A percentile compares a stretch with the other conserved stretches of the same genome.
Evolutionary conservation across 169 alveolate species (phyloP).

Genomic region (Eimeria necatrix): DNA sequence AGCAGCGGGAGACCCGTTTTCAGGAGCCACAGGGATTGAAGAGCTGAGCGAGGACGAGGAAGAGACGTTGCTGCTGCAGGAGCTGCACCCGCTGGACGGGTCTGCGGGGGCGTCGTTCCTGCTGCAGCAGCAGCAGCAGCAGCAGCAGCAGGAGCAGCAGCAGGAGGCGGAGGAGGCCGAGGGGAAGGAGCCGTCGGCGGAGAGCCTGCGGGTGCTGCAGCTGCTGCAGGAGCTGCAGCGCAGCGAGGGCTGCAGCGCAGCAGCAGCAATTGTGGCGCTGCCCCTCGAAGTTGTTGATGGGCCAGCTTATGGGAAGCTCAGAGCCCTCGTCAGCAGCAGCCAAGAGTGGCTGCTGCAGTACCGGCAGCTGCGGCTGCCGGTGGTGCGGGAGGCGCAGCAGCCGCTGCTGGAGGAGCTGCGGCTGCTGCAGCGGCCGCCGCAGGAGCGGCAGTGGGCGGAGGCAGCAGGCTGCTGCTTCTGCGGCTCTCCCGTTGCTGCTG

Average conservation of each 20-base stretch:
- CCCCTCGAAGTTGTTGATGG: slow-evolving; percentile 61
- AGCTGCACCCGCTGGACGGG: slow-evolving; percentile 63
- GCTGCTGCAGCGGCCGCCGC: slow-evolving; percentile 62
- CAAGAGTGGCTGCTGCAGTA: slow-evolving; percentile 66
- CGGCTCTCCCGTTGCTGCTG: neutral
- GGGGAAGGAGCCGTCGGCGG: neutral
- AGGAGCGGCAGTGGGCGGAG: slow-evolving; percentile 5
- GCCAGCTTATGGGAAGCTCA: neutral
- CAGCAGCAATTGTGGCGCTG: slow-evolving; percentile 18
- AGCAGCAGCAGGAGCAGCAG: slow-evolving; percentile 6
- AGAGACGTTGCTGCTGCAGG: slow-evolving; percentile 56
- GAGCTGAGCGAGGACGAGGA: slow-evolving; percentile 72
- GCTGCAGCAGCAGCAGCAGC: slow-evolving; percentile 73
- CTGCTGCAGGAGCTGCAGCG: slow-evolving; percentile 73
- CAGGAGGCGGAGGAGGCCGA: slow-evolving; percentile 3
- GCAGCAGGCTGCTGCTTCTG: slow-evolving; percentile 61
- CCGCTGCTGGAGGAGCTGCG: slow-evolving; percentile 61
- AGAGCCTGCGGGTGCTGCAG: slow-evolving; percentile 21
- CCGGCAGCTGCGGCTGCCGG: slow-evolving; percentile 61
- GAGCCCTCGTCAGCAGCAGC: slow-evolving; percentile 14
- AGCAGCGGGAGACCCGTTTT: slow-evolving; percentile 13
- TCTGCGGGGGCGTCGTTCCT: slow-evolving; percentile 66
- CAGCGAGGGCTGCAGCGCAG: slow-evolving; percentile 64
- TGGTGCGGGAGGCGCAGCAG: slow-evolving; percentile 59
- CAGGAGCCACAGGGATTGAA: slow-evolving; percentile 21